Conservation (phyloP, 2,329 filamentous ascomycete genomes). For the Polytolypa hystricis region DNA sequence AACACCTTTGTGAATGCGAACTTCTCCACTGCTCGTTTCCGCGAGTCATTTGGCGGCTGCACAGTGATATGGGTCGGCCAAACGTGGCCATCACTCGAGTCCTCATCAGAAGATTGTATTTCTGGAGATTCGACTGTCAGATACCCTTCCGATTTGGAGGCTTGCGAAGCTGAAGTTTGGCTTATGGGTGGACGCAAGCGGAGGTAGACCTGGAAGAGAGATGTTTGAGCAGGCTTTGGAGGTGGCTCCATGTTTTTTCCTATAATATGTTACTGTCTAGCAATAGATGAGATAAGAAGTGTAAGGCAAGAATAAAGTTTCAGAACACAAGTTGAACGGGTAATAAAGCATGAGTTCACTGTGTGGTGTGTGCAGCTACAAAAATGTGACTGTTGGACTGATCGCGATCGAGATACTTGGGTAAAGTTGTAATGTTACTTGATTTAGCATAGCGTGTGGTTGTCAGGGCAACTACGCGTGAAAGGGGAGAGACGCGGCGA, state of each 20-base stretch:
- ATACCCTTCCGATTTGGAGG: slow-evolving; percentile 28
- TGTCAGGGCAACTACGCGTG: too few species aligned
- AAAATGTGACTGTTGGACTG: too few species aligned
- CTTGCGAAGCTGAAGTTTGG: slow-evolving; percentile 18
- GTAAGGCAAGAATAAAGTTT: too few species aligned
- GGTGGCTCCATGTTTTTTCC: slow-evolving; percentile 26
- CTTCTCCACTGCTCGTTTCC: slow-evolving; percentile 79
- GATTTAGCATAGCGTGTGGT: too few species aligned
- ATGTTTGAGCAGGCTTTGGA: slow-evolving; percentile 30
- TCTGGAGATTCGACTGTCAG: slow-evolving; percentile 59
- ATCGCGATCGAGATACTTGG: too few species aligned
- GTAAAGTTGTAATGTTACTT: too few species aligned
- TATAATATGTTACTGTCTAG: background rate
- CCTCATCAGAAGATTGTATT: slow-evolving; percentile 18
- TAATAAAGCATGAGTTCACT: too few species aligned
- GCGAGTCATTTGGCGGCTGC: slow-evolving; percentile 68
- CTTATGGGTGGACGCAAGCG: slow-evolving; percentile 60
- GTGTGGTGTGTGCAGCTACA: too few species aligned
- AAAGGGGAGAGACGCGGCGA: too few species aligned
- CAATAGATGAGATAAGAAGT: background rate
- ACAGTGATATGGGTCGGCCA: slow-evolving; percentile 60
- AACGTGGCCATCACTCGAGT: slow-evolving; percentile 23
- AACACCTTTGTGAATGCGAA: slow-evolving; percentile 94
- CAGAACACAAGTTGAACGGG: too few species aligned
- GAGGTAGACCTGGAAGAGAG: slow-evolving; percentile 84